Base-by-base conservation (phyloP, 176 grass and related monocot species). In the Oryza glumipatula region DNA sequence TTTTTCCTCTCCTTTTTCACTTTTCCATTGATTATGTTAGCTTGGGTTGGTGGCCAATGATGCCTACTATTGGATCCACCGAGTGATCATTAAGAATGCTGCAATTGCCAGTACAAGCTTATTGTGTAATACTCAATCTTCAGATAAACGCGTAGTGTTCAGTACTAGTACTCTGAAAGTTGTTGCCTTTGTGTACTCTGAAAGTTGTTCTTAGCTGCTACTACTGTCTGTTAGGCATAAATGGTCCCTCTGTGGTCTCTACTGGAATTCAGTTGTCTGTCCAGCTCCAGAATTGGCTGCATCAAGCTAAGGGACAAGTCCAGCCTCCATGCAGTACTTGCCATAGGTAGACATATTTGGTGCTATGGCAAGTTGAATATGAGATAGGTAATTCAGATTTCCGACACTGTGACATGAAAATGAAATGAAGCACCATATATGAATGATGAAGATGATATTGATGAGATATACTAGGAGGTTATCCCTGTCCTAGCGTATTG, bases 211-310 rank as follows among this genome's bases (percentile, higher is more conserved):
- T 36, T 70, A 39, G 66, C 16, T 70, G 4, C 39, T 17, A 47
- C 30, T 48, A 84, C 49, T 52, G 72, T 45, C 32, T 41, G 7
- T 17, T 17, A 9, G 9, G 16, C 7, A 30, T 9, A 13, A 4
- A 68, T 48, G 81, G 76, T 74, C 73, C 85, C 1, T 77, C 2
- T 45, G 77, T 66, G 32, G 69, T 74, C 68, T 26, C 61, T 81
- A 61, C 44, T 36, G 77, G n/a, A 68, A 70, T 77, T 65, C 65
- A 48, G 19, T 70, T 63, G 48, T 23, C 12, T 64, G 49, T 60
- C 49, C 66, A 70, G 35, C 22, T 45, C 49, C 66, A 70, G 35
- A 15, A n/a, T 70, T n/a, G 26, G 32, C 68, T 82, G 15, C 21
- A 61, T 9, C 23, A n/a, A 56, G 15, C 51, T 21, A 58, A 0